phyloP scores from a whole-genome alignment of 148 eudicot species.

The Rhododendron molle region DNA sequence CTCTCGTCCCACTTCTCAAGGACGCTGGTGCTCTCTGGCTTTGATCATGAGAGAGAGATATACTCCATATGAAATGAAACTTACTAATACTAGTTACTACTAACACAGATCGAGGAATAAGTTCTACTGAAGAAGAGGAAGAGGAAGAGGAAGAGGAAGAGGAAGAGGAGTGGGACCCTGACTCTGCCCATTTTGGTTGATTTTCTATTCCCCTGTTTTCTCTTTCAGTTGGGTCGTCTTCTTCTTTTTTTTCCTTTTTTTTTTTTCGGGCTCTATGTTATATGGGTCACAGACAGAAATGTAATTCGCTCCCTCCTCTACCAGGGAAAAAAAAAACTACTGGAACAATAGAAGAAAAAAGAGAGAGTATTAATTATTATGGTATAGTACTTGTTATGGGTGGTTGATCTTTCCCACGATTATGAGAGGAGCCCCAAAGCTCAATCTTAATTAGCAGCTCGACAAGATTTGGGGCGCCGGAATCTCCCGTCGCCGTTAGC shows the following conservation, averaged over 20 bases:
- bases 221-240: not conserved
- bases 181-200: not conserved
- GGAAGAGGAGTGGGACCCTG: not conserved
- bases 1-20: not conserved
- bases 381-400: too few species aligned
- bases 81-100: too few species aligned
- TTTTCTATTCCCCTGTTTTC: not conserved
- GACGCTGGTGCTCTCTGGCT: slow-evolving; percentile 1
- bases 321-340: too few species aligned
- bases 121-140: not conserved
- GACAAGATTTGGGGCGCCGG: too few species aligned
- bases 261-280: not conserved
- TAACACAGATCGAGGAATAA: not conserved
- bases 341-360: not conserved
- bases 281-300: not conserved
- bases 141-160: not conserved
- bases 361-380: not conserved
- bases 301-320: not conserved
- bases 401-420: not conserved
- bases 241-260: not conserved
- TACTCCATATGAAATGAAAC: too few species aligned
- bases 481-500: too few species aligned
- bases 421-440: too few species aligned
- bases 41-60: not conserved
- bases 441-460: not conserved